A percentile compares a stretch with the other conserved stretches of the same genome.
phyloP scores from a whole-genome alignment of 2,329 filamentous ascomycete genomes.

The Monilinia fructigena region DNA sequence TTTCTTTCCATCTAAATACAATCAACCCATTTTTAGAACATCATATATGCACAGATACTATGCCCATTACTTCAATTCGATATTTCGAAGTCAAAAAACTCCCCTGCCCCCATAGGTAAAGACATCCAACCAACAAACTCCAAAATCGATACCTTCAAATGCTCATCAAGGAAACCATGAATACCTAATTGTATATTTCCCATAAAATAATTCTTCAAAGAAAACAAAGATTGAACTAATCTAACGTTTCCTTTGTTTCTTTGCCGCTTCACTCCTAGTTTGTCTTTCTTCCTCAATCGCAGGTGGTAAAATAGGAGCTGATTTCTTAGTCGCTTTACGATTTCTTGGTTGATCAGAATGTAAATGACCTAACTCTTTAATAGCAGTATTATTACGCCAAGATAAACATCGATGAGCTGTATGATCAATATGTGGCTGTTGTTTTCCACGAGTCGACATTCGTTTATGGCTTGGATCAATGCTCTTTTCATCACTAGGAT shows the following conservation, averaged over 20 bases:
- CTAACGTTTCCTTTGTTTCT: conserved; percentile 29
- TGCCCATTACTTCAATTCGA: background rate
- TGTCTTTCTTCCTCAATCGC: conserved; percentile 43
- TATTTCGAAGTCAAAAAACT: background rate
- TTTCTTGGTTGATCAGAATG: conserved; percentile 57
- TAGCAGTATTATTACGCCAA: conserved; percentile 64
- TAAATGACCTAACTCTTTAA: conserved; percentile 57
- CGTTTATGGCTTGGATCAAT: conserved; percentile 45
- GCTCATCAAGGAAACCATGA: background rate
- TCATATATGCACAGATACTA: background rate
- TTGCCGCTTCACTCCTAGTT: conserved; percentile 39
- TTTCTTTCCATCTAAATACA: background rate
- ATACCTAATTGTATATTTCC: background rate
- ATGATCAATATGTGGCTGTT: conserved; percentile 49
- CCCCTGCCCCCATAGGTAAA: background rate
- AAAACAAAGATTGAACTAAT: background rate
- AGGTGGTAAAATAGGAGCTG: conserved; percentile 22
- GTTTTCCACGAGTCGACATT: conserved; percentile 63
- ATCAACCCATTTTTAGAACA: background rate
- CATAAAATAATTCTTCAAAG: background rate
- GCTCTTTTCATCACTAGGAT: conserved; percentile 51
- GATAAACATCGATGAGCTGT: conserved; percentile 58
- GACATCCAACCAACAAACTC: background rate
- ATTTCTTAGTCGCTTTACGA: conserved; percentile 41
- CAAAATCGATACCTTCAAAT: background rate